Percentiles rank a stretch among this genome's conserved stretches.
phyloP scores from a whole-genome alignment of 1,284 basidiomycete species.

The Testicularia cyperi region DNA sequence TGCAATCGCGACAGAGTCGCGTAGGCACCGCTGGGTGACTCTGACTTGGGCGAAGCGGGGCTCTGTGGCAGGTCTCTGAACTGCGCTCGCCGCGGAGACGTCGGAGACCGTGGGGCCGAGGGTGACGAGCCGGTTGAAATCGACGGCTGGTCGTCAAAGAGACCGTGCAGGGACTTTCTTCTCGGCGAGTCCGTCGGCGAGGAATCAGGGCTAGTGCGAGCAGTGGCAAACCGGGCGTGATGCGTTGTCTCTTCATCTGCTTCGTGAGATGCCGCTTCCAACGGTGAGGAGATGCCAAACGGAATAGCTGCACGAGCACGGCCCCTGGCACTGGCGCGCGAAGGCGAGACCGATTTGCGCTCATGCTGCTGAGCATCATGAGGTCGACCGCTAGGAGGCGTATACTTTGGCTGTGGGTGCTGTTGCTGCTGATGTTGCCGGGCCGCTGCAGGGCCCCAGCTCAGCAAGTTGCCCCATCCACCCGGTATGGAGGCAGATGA shows the following conservation, averaged over 20 bases:
- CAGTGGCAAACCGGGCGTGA: neutral
- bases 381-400: too few species aligned
- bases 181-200: slow-evolving; percentile 21
- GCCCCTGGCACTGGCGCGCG: too few species aligned
- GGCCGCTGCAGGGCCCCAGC: slow-evolving; percentile 29
- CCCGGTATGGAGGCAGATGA: slow-evolving; percentile 13
- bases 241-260: slow-evolving; percentile 7
- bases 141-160: slow-evolving; percentile 18
- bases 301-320: slow-evolving; percentile 36
- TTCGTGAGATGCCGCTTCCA: slow-evolving; percentile 8
- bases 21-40: slow-evolving; percentile 28
- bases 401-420: neutral
- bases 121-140: slow-evolving; percentile 18
- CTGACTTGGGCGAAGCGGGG: slow-evolving; percentile 12
- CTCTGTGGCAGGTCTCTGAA: slow-evolving; percentile 5
- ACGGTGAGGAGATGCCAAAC: slow-evolving; percentile 21
- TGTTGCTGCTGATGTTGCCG: slow-evolving; percentile 4
- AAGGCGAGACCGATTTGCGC: slow-evolving; percentile 19
- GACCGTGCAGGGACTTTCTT: slow-evolving; percentile 15
- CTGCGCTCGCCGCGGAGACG: slow-evolving; percentile 4
- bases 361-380: too few species aligned
- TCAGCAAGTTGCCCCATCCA: slow-evolving; percentile 33
- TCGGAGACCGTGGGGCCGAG: slow-evolving; percentile 3
- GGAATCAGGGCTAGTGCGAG: neutral
- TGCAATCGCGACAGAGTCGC: slow-evolving; percentile 29